Conservation (phyloP, 139 green algal species). For the Tetradesmus lagerheimii region DNA sequence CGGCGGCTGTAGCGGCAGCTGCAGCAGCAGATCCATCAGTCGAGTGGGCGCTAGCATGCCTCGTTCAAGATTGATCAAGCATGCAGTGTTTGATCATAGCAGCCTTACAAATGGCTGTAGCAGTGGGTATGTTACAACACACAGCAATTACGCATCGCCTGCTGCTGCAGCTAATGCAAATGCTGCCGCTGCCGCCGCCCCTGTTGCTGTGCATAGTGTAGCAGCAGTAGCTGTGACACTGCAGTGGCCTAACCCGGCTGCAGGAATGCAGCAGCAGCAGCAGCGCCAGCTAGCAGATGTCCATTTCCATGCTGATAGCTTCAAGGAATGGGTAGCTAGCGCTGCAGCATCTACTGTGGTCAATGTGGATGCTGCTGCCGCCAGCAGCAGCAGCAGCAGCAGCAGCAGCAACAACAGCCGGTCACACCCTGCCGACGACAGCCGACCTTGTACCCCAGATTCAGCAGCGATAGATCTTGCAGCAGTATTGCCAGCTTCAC, state of each 20-base stretch:
- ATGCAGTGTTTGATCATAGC: not conserved
- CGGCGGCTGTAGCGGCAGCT: not conserved
- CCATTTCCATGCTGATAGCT: not conserved
- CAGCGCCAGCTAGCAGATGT: not conserved
- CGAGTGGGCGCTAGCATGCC: not conserved
- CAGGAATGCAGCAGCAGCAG: not conserved
- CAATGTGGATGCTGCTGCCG: not conserved
- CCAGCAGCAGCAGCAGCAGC: not conserved
- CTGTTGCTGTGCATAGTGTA: not conserved
- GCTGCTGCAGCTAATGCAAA: not conserved
- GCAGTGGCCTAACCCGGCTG: not conserved
- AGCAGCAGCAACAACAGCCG: not conserved
- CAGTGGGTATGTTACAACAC: not conserved
- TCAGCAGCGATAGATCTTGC: not conserved
- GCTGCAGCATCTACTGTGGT: constrained; percentile 5
- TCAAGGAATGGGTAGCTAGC: constrained; percentile 2
- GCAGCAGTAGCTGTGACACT: not conserved
- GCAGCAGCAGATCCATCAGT: not conserved
- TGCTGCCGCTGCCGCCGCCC: not conserved
- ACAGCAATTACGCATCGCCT: not conserved
- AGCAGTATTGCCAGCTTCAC: not conserved
- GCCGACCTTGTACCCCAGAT: not conserved
- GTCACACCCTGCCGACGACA: not conserved
- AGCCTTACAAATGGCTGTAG: not conserved
- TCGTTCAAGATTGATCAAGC: not conserved